Evolutionary conservation across 2,329 filamentous ascomycete genomes (phyloP), one percentile per base, ranked within the genome.

Genomic region (Calonectria hawksworthii): DNA sequence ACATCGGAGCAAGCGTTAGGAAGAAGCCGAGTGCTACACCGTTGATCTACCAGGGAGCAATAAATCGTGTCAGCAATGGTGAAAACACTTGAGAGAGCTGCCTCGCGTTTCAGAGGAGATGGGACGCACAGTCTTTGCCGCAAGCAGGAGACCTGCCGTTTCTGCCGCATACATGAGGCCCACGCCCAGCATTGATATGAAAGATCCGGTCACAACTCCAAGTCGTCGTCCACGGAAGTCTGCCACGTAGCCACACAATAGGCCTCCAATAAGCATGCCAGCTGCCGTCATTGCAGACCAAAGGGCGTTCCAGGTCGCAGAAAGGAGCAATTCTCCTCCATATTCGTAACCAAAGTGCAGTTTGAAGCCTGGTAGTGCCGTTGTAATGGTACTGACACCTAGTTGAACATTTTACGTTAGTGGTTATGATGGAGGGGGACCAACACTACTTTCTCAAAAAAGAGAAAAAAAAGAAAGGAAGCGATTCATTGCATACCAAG

Each of bases 201-300:
- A 54, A 1, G 66, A 44, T 16, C 66, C 66, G 3, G 36, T 8
- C 1, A 68, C 23, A 10, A 68, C 1, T 7, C 66, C 51, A 30
- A 56, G 34, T 11, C 66, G 66, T 26, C 66, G n/a, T 26, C 66
- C 66, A 14, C 66, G 52, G 28, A 32, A 44, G 21, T 68, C 66
- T 30, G 66, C 66, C 18, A 68, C 26, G 26, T 44, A 59, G 26
- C 66, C 66, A 26, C 66, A 68, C 10, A 59, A 59, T 21, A 44
- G 56, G 21, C 66, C 51, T 68, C 66, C 51, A 34, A 59, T n/a
- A 9, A 68, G 52, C 66, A 65, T 65, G 23, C 61, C 61, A 5
- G 61, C 61, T 65, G 61, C 61, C 4, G 61, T 68, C 66, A 68
- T 68, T 10, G 66, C 66, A 10, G 66, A 44, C 66, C 66, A 68